Percentiles rank a stretch among this genome's conserved stretches.
Conservation (phyloP, 2,329 filamentous ascomycete species). For the Cercospora janseana region DNA sequence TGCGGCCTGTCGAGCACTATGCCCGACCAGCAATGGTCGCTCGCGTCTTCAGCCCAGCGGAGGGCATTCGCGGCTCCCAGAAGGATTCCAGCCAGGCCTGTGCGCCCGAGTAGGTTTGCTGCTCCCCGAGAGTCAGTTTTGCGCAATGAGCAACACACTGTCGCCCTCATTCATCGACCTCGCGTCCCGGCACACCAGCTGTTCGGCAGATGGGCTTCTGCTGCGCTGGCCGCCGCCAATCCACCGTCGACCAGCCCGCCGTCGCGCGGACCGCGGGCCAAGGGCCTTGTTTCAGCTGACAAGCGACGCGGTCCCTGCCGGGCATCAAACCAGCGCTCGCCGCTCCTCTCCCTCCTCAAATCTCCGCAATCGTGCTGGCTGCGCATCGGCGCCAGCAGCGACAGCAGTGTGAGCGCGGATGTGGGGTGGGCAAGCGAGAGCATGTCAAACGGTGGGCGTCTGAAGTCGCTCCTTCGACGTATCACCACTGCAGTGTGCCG, state of each 20-base stretch:
- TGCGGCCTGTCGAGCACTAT: too few species aligned
- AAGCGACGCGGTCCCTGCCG: constrained; percentile 24
- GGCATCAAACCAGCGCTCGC: constrained; percentile 24
- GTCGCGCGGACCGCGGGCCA: not conserved
- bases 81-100: not conserved
- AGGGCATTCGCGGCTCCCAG: not conserved
- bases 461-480: constrained; percentile 21
- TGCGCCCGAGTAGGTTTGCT: not conserved
- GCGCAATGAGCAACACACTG: constrained; percentile 8
- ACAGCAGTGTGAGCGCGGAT: too few species aligned
- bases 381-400: not conserved
- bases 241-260: not conserved
- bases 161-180: not conserved
- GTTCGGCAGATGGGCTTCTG: not conserved
- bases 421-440: constrained; percentile 24
- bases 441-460: constrained; percentile 28
- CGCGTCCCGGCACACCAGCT: not conserved
- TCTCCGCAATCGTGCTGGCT: constrained; percentile 17
- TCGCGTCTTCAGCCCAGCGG: not conserved
- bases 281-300: constrained; percentile 9
- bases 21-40: not conserved
- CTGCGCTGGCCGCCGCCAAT: not conserved
- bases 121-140: constrained; percentile 5
- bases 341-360: constrained; percentile 23
- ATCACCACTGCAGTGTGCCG: constrained; percentile 24